Percentiles rank a stretch among this genome's conserved stretches.
phyloP scores from a whole-genome alignment of 441 rosid genomes.

The Jatropha podagrica region DNA sequence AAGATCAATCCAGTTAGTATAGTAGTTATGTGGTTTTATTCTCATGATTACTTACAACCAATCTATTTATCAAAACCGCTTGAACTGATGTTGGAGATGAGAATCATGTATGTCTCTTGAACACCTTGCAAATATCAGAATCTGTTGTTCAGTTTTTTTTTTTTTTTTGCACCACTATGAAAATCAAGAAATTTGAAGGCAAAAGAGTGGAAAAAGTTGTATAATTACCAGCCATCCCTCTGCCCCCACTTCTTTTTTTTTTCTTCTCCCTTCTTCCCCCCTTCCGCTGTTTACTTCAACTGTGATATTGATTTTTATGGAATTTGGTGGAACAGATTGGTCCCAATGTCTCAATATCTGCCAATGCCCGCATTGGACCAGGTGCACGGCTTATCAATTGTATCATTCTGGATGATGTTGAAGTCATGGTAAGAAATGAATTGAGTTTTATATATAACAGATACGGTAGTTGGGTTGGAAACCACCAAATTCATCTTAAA shows the following conservation, averaged over 20 bases:
- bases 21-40: background rate
- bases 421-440: constrained; percentile 66
- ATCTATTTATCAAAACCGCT: too few relatives aligned
- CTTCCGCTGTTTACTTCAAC: background rate
- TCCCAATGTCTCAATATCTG: constrained; percentile 87
- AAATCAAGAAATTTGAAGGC: background rate
- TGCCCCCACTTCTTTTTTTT: too few relatives aligned
- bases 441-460: background rate
- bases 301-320: constrained; percentile 21
- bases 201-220: background rate
- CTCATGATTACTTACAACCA: too few relatives aligned
- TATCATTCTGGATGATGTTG: constrained; percentile 83
- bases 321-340: constrained; percentile 62
- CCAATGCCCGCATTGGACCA: constrained; percentile 93
- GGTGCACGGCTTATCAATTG: constrained; percentile 92
- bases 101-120: too few relatives aligned
- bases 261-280: too few relatives aligned
- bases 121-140: background rate
- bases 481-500: constrained; percentile 4
- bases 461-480: background rate
- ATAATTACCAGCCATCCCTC: background rate
- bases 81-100: too few relatives aligned
- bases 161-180: constrained; percentile 2
- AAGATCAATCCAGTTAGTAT: background rate
- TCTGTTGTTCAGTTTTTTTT: background rate